phyloP scores from a whole-genome alignment of 1,139 yeast genomes.

The Protomyces arabidopsidicola region DNA sequence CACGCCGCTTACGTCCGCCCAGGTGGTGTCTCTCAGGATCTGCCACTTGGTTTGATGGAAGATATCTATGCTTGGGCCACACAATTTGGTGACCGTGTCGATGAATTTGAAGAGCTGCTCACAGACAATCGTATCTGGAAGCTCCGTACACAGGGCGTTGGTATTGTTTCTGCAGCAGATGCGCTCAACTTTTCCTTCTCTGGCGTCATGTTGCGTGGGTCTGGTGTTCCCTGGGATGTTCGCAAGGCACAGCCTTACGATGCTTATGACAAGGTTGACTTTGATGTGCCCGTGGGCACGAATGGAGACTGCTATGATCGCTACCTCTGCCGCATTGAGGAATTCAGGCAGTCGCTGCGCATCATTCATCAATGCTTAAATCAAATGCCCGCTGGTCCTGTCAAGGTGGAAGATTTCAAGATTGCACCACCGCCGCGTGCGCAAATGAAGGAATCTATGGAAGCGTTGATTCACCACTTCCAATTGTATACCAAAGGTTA shows the following conservation, averaged over 20 bases:
- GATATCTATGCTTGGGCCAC: slow-evolving; percentile 96
- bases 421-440: slow-evolving; percentile 77
- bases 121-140: slow-evolving; percentile 93
- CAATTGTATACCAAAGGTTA: slow-evolving; percentile 82
- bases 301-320: slow-evolving; percentile 92
- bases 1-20: slow-evolving; percentile 88
- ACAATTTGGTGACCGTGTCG: slow-evolving; percentile 88
- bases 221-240: slow-evolving; percentile 82
- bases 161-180: slow-evolving; percentile 78
- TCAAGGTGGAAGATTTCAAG: slow-evolving; percentile 85
- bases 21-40: slow-evolving; percentile 86
- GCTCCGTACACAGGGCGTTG: slow-evolving; percentile 77
- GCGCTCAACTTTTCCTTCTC: slow-evolving; percentile 76
- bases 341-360: slow-evolving; percentile 84
- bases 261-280: slow-evolving; percentile 81
- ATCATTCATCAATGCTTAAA: slow-evolving; percentile 86
- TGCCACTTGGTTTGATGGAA: slow-evolving; percentile 79
- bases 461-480: slow-evolving; percentile 85
- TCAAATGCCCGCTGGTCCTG: slow-evolving; percentile 90
- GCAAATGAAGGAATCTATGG: slow-evolving; percentile 89
- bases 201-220: slow-evolving; percentile 88
- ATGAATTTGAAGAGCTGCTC: slow-evolving; percentile 82
- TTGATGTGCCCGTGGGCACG: slow-evolving; percentile 78
- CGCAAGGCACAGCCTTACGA: slow-evolving; percentile 87
- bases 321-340: slow-evolving; percentile 82